Conservation (phyloP, 306 rosid species). For the Hippophae gyantsensis region DNA sequence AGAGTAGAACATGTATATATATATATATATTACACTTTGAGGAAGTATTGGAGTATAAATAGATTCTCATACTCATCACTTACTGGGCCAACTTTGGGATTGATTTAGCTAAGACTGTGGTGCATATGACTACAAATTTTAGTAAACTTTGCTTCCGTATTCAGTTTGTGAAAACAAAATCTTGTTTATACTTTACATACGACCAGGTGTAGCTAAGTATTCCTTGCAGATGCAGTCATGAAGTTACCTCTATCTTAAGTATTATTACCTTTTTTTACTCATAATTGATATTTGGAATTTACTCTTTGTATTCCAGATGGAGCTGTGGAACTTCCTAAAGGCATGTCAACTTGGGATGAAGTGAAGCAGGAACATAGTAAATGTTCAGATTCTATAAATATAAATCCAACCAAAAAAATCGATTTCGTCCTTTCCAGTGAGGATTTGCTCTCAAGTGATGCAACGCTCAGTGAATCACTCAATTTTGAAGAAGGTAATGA, state of each 20-base stretch:
- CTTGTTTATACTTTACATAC: too few species aligned
- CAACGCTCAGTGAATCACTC: constrained; percentile 22
- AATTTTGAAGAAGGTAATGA: constrained; percentile 22
- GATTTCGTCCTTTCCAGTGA: constrained; percentile 19
- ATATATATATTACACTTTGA: too few species aligned
- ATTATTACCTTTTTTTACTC: neutral
- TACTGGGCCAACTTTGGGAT: too few species aligned
- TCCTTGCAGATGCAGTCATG: too few species aligned
- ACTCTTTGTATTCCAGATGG: constrained; percentile 37
- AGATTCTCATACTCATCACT: too few species aligned
- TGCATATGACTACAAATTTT: too few species aligned
- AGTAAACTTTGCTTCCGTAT: too few species aligned
- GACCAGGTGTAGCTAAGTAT: too few species aligned
- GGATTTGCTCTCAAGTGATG: constrained; percentile 21
- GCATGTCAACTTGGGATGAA: constrained; percentile 44
- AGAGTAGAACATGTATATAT: too few species aligned
- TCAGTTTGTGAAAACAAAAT: too few species aligned
- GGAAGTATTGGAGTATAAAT: too few species aligned
- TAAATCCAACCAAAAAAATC: constrained; percentile 14
- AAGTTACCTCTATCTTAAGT: neutral
- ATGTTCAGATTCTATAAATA: constrained; percentile 21
- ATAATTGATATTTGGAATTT: constrained; percentile 7
- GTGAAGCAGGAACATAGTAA: constrained; percentile 27
- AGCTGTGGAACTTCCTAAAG: constrained; percentile 26
- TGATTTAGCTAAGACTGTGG: too few species aligned